A percentile compares a stretch with the other conserved stretches of the same genome.
Conservation (phyloP, 164 flowering plant genomes). For the Pachysandra terminalis region DNA sequence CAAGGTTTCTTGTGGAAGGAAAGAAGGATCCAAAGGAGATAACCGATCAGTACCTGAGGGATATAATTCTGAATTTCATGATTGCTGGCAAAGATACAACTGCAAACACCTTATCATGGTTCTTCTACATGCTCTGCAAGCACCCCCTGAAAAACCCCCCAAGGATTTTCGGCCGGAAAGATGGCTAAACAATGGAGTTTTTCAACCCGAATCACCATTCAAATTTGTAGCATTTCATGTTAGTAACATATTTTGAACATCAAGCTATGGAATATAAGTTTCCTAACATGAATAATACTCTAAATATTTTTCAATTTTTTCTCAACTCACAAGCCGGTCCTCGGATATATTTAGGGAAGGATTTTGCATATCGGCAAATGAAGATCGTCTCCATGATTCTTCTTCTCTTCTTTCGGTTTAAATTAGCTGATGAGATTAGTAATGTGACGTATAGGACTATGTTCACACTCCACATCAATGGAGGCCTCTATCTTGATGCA, state of each 20-base stretch:
- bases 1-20: slow-evolving; percentile 46
- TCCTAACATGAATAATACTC: neutral
- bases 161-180: slow-evolving; percentile 64
- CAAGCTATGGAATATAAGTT: neutral
- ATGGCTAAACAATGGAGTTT: slow-evolving; percentile 62
- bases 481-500: slow-evolving; percentile 52
- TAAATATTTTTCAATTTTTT: neutral
- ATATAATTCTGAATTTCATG: slow-evolving; percentile 46
- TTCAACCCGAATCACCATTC: slow-evolving; percentile 64
- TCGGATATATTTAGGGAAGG: slow-evolving; percentile 65
- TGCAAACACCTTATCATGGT: slow-evolving; percentile 48
- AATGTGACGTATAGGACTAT: slow-evolving; percentile 53
- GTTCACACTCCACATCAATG: slow-evolving; percentile 66
- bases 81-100: slow-evolving; percentile 55
- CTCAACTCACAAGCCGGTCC: slow-evolving; percentile 63
- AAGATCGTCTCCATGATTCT: slow-evolving; percentile 62
- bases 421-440: slow-evolving; percentile 40
- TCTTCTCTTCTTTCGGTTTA: slow-evolving; percentile 49
- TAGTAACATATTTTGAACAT: slow-evolving; percentile 6
- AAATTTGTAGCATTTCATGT: slow-evolving; percentile 74
- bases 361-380: slow-evolving; percentile 80
- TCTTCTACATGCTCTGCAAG: slow-evolving; percentile 55
- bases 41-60: slow-evolving; percentile 43
- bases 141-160: slow-evolving; percentile 44
- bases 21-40: slow-evolving; percentile 36